These are phyloP conservation scores for Arabis alpina DNA, from an alignment of 345 rosid genomes.

Conservation along the genomic window DNA sequence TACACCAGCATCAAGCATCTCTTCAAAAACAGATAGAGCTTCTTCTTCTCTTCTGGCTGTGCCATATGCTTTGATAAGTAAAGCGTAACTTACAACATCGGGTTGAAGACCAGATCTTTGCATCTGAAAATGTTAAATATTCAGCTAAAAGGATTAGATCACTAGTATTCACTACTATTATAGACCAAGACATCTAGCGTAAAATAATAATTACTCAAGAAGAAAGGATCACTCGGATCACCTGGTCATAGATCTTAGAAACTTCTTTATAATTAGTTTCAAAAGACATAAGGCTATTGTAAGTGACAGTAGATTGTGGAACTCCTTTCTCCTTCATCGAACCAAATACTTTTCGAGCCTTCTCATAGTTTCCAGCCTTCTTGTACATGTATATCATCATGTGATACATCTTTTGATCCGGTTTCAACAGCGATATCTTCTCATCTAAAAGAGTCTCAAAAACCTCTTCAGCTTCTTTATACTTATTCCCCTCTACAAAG, in stretches of 20 bases:
- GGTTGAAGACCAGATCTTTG: slow-evolving; percentile 85
- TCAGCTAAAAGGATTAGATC: slow-evolving; percentile 17
- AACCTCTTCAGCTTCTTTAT: slow-evolving; percentile 81
- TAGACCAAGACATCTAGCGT: neutral
- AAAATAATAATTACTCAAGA: neutral
- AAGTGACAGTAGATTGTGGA: slow-evolving; percentile 75
- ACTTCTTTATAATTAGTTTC: slow-evolving; percentile 94
- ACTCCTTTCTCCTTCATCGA: slow-evolving; percentile 78
- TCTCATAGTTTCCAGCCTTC: slow-evolving; percentile 82
- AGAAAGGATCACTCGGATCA: slow-evolving; percentile 33
- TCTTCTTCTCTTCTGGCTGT: slow-evolving; percentile 96
- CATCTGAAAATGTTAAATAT: slow-evolving; percentile 60
- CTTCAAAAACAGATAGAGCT: slow-evolving; percentile 97
- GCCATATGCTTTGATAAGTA: slow-evolving; percentile 91
- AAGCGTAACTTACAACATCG: slow-evolving; percentile 91
- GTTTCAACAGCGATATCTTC: slow-evolving; percentile 70
- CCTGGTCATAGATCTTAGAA: slow-evolving; percentile 95
- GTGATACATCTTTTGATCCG: slow-evolving; percentile 96
- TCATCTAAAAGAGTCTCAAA: slow-evolving; percentile 75
- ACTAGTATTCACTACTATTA: slow-evolving; percentile 14
- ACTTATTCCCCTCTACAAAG: slow-evolving; percentile 86
- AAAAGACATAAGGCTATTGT: slow-evolving; percentile 92
- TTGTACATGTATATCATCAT: slow-evolving; percentile 93
- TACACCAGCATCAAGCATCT: slow-evolving; percentile 95
- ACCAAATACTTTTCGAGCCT: slow-evolving; percentile 77